phyloP scores from a whole-genome alignment of 1,139 yeast genomes.

The Starmera stellimalicola region DNA sequence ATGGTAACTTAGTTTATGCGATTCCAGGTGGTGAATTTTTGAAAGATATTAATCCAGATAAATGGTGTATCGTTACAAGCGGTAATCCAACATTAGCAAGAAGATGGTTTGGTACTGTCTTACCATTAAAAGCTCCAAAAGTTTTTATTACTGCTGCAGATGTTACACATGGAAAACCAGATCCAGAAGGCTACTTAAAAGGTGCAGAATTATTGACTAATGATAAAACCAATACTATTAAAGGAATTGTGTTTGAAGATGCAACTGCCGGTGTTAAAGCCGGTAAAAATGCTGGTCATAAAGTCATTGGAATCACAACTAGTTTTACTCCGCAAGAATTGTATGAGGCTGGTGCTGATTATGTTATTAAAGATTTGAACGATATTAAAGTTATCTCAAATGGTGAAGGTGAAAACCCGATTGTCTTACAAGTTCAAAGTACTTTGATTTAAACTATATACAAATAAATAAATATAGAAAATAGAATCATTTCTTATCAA shows the following conservation, averaged over 20 bases:
- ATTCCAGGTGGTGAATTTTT: conserved; percentile 70
- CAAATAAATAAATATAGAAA: neutral
- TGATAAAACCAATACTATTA: conserved; percentile 23
- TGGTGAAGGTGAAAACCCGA: conserved; percentile 12
- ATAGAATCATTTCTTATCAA: conserved; percentile 4
- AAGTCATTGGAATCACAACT: conserved; percentile 75
- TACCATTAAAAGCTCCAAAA: conserved; percentile 52
- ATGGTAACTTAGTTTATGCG: conserved; percentile 61
- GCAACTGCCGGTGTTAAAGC: conserved; percentile 86
- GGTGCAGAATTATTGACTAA: conserved; percentile 44
- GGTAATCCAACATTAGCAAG: conserved; percentile 73
- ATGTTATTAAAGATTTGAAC: conserved; percentile 65
- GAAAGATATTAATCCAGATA: conserved; percentile 35
- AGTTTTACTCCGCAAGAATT: conserved; percentile 64
- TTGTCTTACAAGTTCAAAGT: conserved; percentile 14
- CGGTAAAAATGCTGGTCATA: conserved; percentile 79
- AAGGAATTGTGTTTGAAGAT: conserved; percentile 72
- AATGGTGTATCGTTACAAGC: conserved; percentile 65
- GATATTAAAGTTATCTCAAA: conserved; percentile 28
- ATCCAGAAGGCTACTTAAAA: conserved; percentile 61
- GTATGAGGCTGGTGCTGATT: conserved; percentile 69
- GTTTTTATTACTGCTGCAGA: conserved; percentile 73
- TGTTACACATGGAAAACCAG: conserved; percentile 71
- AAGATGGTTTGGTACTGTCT: conserved; percentile 59
- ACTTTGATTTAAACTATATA: conserved; percentile 1